A percentile compares a stretch with the other conserved stretches of the same genome.
These are phyloP conservation scores for Datura wrightii DNA, from an alignment of 257 asterid genomes.

Conservation along the genomic window DNA sequence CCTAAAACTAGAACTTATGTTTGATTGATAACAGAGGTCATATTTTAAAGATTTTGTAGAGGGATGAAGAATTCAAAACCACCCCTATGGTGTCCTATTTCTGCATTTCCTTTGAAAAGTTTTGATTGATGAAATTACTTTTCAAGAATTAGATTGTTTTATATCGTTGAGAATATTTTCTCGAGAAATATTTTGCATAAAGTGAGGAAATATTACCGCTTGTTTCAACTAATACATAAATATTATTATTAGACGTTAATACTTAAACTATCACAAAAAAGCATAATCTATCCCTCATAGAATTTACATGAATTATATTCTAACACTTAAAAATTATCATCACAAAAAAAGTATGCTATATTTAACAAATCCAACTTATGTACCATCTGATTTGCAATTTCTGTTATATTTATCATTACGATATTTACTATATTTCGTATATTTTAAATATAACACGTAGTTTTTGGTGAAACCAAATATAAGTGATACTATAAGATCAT, in stretches of 20 bases:
- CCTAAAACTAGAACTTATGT: not conserved
- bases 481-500: not conserved
- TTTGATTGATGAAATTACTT: not conserved
- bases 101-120: not conserved
- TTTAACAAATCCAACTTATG: not conserved
- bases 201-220: not conserved
- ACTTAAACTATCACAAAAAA: not conserved
- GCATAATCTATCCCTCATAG: not conserved
- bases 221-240: not conserved
- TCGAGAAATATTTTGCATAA: not conserved
- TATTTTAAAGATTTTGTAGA: not conserved
- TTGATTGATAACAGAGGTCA: not conserved
- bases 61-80: not conserved
- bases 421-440: not conserved
- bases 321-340: not conserved
- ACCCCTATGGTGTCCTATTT: not conserved
- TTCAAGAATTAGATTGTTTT: not conserved
- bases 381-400: not conserved
- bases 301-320: not conserved
- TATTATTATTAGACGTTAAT: not conserved
- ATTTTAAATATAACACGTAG: not conserved
- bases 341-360: not conserved
- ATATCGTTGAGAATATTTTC: not conserved
- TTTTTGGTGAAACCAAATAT: not conserved
- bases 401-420: not conserved